Evolutionary conservation across 2,329 filamentous ascomycete genomes (phyloP), one percentile per base, ranked within the genome.

Genomic region (Fusarium poae): DNA sequence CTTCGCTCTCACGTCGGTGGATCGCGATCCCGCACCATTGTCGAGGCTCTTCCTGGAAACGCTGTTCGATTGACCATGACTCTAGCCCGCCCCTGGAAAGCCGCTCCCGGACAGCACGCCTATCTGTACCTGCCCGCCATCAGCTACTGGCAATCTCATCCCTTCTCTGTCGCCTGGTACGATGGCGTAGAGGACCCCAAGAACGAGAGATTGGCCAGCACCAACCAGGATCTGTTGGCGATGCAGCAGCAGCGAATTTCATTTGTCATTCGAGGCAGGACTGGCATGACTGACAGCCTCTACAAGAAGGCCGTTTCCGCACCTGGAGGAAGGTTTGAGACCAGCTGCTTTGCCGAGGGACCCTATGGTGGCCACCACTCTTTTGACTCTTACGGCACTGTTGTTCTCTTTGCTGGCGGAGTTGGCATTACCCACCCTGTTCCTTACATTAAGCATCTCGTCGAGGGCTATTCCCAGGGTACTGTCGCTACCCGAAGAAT

Each of bases 371-470:
- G 89, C 37, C 84, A 90, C 75, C 90, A 93, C 76, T 84, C 82
- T 68, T 84, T 94, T 76, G 85, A 89, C 63, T 93, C 90, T 2
- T 94, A 93, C 78, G 92, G 92, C 68, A 93, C 91, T 0, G 89
- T 91, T 30, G 87, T 94, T 77, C 85, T 95, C 39, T 92, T 95
- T 75, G 92, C 92, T 0, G 92, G 91, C 59, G 92, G 92, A 72
- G 90, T 94, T 15, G 92, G 92, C 67, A 92, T 95, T 72, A 93
- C 92, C 1, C 92, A 95, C 72, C 91, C 91, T 68, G 88, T 94
- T 27, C 90, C 91, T 53, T 91, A 92, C 76, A 86, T 94, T 39
- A 88, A 90, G 59, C 88, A 93, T 68, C 85, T 95, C 1, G 87
- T 94, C 29, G 82, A 84, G 8, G 91, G 91, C 39, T 92, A 87